phyloP scores from a whole-genome alignment of 495 filamentous ascomycete genomes.

The Immersiella caudata region DNA sequence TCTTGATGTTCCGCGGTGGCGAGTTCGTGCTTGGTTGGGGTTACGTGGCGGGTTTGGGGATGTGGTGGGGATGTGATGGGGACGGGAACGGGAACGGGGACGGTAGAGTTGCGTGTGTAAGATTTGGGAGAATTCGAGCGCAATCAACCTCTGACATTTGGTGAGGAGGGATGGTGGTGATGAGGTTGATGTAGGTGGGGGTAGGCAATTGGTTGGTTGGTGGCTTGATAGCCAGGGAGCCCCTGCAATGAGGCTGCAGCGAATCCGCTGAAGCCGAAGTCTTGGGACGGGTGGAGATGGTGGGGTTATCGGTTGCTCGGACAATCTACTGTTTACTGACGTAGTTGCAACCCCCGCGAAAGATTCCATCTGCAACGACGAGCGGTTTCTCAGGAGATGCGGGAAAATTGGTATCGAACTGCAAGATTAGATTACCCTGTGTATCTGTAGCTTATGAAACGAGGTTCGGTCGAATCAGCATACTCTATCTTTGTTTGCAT shows the following conservation, averaged over 20 bases:
- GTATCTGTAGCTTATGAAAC: background rate
- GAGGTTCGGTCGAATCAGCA: background rate
- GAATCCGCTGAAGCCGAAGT: background rate
- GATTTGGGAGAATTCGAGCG: too few species aligned
- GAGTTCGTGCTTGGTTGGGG: background rate
- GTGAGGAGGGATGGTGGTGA: background rate
- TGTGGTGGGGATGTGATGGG: too few species aligned
- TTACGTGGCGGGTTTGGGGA: background rate
- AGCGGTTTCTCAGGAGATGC: background rate
- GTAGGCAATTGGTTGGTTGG: background rate
- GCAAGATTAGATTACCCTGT: background rate
- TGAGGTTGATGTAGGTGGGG: background rate
- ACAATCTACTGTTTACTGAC: constrained; percentile 22
- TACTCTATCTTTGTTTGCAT: background rate
- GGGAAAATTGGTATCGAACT: background rate
- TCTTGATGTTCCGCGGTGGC: background rate
- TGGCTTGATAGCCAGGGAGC: background rate
- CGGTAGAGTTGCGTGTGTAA: too few species aligned
- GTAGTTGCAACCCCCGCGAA: background rate
- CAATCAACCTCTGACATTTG: background rate
- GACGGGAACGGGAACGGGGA: too few species aligned
- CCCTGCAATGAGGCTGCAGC: background rate
- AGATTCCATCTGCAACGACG: background rate
- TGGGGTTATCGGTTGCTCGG: background rate
- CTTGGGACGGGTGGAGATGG: background rate